phyloP scores from a whole-genome alignment of 768 basidiomycete species.

The Antrodiella citrinella region DNA sequence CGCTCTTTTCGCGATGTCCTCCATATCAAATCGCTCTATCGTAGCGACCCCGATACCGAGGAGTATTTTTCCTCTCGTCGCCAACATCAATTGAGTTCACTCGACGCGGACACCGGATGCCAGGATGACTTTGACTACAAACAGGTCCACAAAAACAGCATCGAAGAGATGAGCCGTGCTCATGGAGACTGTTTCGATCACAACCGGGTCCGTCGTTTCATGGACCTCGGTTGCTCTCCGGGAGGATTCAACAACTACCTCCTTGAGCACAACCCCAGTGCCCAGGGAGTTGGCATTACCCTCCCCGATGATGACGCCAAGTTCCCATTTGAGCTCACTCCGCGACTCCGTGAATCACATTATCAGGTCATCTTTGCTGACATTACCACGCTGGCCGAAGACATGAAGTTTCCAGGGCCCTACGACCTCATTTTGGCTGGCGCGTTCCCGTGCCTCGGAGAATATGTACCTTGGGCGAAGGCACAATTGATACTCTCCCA shows the following conservation, averaged over 20 bases:
- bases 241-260: slow-evolving; percentile 12
- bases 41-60: slow-evolving; percentile 1
- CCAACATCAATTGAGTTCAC: too few relatives aligned
- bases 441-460: not conserved
- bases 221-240: slow-evolving; percentile 13
- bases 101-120: too few relatives aligned
- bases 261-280: slow-evolving; percentile 3
- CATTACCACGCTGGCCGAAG: not conserved
- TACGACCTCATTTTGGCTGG: not conserved
- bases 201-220: slow-evolving; percentile 5
- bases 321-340: not conserved
- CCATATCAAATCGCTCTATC: slow-evolving; percentile 1
- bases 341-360: not conserved
- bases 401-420: not conserved
- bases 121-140: too few relatives aligned
- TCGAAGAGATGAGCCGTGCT: not conserved
- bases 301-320: slow-evolving; percentile 4
- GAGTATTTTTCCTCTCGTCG: too few relatives aligned
- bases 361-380: not conserved
- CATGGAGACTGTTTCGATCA: not conserved
- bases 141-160: not conserved
- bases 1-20: not conserved
- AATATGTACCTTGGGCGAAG: too few relatives aligned
- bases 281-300: slow-evolving; percentile 8
- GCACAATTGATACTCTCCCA: slow-evolving; percentile 6